These are phyloP conservation scores for Aspergillus floridensis DNA, from an alignment of 2,329 filamentous ascomycete genomes.

Conservation along the genomic window DNA sequence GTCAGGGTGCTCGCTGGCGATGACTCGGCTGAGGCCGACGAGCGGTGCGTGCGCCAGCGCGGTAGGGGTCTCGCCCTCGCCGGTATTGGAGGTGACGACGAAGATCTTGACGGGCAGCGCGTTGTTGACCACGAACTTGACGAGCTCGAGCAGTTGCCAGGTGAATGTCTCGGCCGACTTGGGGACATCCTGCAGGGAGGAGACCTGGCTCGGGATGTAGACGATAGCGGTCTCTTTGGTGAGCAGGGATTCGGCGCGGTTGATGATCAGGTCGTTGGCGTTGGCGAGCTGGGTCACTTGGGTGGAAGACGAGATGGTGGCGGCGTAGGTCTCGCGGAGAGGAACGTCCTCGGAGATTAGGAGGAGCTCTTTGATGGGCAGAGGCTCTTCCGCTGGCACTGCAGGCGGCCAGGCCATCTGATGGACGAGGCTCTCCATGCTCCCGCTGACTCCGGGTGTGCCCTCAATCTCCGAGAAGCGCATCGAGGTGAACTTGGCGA, in stretches of 20 bases:
- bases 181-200: background rate
- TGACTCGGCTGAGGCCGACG: background rate
- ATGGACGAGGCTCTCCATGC: slow-evolving; percentile 36
- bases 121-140: slow-evolving; percentile 8
- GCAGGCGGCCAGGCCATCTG: slow-evolving; percentile 41
- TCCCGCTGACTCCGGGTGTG: slow-evolving; percentile 18
- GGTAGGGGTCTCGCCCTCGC: slow-evolving; percentile 25
- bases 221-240: slow-evolving; percentile 8
- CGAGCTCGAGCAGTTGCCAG: slow-evolving; percentile 11
- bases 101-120: slow-evolving; percentile 24
- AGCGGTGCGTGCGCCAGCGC: slow-evolving; percentile 8
- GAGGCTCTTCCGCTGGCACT: slow-evolving; percentile 30
- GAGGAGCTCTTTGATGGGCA: slow-evolving; percentile 16
- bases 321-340: background rate
- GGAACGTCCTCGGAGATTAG: slow-evolving; percentile 6
- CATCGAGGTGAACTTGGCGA: slow-evolving; percentile 37
- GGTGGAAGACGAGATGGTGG: background rate
- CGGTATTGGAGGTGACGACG: slow-evolving; percentile 28
- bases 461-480: slow-evolving; percentile 44
- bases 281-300: background rate
- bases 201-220: slow-evolving; percentile 11
- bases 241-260: background rate
- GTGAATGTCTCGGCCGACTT: background rate
- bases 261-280: too few relatives aligned
- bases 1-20: slow-evolving; percentile 12